Conservation (phyloP, 1,284 basidiomycete species). For the Tausonia pullulans region DNA sequence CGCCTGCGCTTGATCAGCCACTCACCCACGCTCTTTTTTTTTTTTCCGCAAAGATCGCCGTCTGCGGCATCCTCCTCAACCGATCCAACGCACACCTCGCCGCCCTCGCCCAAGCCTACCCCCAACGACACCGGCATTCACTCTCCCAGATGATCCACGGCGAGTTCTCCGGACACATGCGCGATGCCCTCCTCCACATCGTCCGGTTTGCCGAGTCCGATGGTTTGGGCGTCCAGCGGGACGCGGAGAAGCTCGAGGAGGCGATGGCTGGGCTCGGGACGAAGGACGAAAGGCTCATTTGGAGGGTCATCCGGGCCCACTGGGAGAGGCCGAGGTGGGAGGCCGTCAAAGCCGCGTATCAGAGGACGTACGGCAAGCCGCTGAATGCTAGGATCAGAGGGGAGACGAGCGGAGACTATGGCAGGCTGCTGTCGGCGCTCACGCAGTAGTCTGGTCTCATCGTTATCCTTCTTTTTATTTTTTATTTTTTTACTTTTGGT, state of each 20-base stretch:
- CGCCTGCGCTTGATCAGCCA: conserved; percentile 3
- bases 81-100: conserved; percentile 32
- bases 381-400: conserved; percentile 30
- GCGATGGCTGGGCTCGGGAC: conserved; percentile 19
- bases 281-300: conserved; percentile 35
- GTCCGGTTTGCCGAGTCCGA: conserved; percentile 30
- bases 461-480: too few species aligned
- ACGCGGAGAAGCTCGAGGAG: conserved; percentile 28
- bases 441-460: too few species aligned
- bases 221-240: conserved; percentile 28
- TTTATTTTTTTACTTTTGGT: too few species aligned
- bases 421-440: conserved; percentile 13
- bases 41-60: conserved; percentile 23
- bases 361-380: conserved; percentile 26
- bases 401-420: conserved; percentile 36
- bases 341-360: conserved; percentile 33
- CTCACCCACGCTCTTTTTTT: not conserved
- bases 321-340: conserved; percentile 34
- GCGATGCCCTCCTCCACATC: conserved; percentile 30
- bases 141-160: conserved; percentile 30
- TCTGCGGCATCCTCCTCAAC: conserved; percentile 33
- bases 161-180: conserved; percentile 38
- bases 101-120: conserved; percentile 32
- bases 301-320: conserved; percentile 31
- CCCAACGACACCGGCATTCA: conserved; percentile 24